A percentile compares a stretch with the other conserved stretches of the same genome.
phyloP scores from a whole-genome alignment of 805 yeast genomes.

The Ogataea philodendri region DNA sequence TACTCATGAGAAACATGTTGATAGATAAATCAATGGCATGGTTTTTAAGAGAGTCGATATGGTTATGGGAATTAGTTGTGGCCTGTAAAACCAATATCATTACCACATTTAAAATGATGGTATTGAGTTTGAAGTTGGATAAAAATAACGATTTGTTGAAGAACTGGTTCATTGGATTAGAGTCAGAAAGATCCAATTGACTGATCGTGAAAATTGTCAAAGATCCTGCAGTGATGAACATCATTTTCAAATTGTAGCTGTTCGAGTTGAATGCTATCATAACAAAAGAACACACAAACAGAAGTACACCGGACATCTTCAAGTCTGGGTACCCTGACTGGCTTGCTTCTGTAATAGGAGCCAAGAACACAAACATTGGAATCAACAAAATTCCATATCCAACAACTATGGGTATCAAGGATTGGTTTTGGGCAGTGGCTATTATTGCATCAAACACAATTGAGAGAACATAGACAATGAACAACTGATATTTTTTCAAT shows the following conservation, averaged over 20 bases:
- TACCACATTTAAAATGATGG: slow-evolving; percentile 22
- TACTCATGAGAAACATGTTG: slow-evolving; percentile 14
- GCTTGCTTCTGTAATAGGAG: slow-evolving; percentile 9
- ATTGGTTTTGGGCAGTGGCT: slow-evolving; percentile 1
- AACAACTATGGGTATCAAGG: slow-evolving; percentile 3
- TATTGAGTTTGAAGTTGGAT: slow-evolving; percentile 25
- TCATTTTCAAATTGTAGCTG: slow-evolving; percentile 29
- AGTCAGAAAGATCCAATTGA: slow-evolving; percentile 28
- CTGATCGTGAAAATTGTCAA: slow-evolving; percentile 29
- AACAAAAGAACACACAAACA: slow-evolving; percentile 10
- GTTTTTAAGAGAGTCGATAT: slow-evolving; percentile 6
- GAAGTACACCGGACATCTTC: slow-evolving; percentile 11
- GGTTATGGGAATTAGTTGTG: slow-evolving; percentile 10
- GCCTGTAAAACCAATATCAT: slow-evolving; percentile 15
- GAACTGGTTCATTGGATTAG: slow-evolving; percentile 16
- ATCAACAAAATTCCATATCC: slow-evolving; percentile 24
- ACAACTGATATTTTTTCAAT: slow-evolving; percentile 19
- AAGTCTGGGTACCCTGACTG: slow-evolving; percentile 11
- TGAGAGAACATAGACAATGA: slow-evolving; percentile 17
- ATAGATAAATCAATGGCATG: slow-evolving; percentile 14
- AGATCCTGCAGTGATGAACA: slow-evolving; percentile 32
- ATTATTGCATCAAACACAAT: slow-evolving; percentile 17
- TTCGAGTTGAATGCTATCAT: slow-evolving; percentile 18
- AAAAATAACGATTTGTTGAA: slow-evolving; percentile 26
- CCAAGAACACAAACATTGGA: slow-evolving; percentile 23